Evolutionary conservation across 352 stramenopile genomes (phyloP).

Genomic region (Pythium myriotylum): DNA sequence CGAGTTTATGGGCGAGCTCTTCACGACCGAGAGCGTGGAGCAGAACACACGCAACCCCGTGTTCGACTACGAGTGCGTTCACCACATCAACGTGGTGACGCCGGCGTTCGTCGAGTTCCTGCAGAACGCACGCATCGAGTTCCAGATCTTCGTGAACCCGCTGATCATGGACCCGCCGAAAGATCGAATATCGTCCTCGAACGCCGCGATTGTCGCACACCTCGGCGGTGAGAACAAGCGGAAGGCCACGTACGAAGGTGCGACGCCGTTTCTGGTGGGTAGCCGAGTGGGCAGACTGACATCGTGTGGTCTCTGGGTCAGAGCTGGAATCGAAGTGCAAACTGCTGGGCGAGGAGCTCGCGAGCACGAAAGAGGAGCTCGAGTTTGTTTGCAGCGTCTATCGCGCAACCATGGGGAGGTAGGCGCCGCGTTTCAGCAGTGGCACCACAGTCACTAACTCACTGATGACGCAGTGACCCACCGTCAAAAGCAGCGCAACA

Average conservation of each 20-base stretch:
- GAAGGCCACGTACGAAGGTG: slow-evolving; percentile 35
- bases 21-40: slow-evolving; percentile 91
- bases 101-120: slow-evolving; percentile 89
- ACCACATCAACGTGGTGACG: slow-evolving; percentile 87
- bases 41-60: slow-evolving; percentile 85
- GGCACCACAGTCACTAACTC: background rate
- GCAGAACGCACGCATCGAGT: slow-evolving; percentile 78
- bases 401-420: slow-evolving; percentile 53
- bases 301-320: slow-evolving; percentile 6
- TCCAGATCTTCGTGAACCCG: slow-evolving; percentile 90
- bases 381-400: slow-evolving; percentile 59
- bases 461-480: slow-evolving; percentile 50
- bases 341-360: slow-evolving; percentile 48
- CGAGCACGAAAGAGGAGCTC: slow-evolving; percentile 42
- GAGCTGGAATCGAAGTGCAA: slow-evolving; percentile 61
- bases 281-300: background rate
- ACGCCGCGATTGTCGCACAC: slow-evolving; percentile 68
- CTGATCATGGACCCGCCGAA: slow-evolving; percentile 86
- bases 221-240: slow-evolving; percentile 49
- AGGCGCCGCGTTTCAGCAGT: slow-evolving; percentile 2
- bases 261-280: background rate
- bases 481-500: slow-evolving; percentile 17
- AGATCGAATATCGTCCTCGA: slow-evolving; percentile 79
- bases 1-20: slow-evolving; percentile 92
- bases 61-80: slow-evolving; percentile 90